phyloP scores from a whole-genome alignment of 805 yeast species.

The Lipomyces sp. region DNA sequence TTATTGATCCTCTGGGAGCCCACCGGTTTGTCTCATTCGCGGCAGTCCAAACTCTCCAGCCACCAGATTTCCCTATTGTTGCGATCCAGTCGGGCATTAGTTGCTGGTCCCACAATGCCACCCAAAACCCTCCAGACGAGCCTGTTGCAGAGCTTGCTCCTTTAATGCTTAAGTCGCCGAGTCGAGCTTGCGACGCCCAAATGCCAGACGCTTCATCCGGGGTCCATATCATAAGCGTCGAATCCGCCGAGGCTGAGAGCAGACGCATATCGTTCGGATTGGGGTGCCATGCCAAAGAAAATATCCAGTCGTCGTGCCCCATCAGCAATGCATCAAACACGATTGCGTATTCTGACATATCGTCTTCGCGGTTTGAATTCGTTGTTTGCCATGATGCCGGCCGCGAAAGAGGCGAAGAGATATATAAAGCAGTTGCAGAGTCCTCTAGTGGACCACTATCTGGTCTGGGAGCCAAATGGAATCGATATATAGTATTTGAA shows the following conservation, averaged over 20 bases:
- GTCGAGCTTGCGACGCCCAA: constrained; percentile 79
- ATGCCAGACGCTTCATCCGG: constrained; percentile 85
- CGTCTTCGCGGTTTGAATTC: background rate
- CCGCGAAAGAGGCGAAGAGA: background rate
- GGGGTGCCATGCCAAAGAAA: constrained; percentile 82
- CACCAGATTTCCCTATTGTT: constrained; percentile 90
- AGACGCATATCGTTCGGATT: constrained; percentile 55
- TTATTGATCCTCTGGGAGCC: constrained; percentile 55
- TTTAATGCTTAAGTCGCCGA: constrained; percentile 91
- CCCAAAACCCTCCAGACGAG: constrained; percentile 77
- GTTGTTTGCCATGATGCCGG: constrained; percentile 34
- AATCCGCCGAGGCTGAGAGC: constrained; percentile 88
- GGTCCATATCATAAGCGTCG: constrained; percentile 91
- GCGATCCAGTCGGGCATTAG: constrained; percentile 55
- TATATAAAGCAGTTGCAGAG: background rate
- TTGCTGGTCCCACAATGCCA: constrained; percentile 61
- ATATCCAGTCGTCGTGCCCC: constrained; percentile 99
- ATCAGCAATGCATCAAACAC: constrained; percentile 89
- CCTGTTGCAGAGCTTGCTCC: constrained; percentile 99
- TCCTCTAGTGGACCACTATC: background rate
- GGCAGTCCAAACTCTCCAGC: constrained; percentile 76
- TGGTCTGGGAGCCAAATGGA: constrained; percentile 8
- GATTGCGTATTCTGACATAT: constrained; percentile 52
- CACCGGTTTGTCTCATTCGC: constrained; percentile 49
- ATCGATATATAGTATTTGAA: constrained; percentile 27